phyloP scores from a whole-genome alignment of 306 rosid genomes.

The Hylodesmum podocarpum region DNA sequence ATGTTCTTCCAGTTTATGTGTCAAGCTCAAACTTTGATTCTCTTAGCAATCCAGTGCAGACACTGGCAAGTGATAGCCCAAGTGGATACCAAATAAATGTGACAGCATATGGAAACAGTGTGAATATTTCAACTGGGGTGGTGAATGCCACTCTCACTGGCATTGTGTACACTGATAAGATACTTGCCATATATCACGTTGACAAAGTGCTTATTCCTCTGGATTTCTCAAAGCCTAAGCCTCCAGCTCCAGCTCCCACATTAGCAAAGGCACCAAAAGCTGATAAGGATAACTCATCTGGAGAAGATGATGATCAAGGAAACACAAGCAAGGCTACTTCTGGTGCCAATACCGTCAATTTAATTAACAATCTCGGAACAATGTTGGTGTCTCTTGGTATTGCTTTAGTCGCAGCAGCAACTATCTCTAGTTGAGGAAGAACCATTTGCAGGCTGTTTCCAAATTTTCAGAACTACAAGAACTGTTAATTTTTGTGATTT shows the following conservation, averaged over 20 bases:
- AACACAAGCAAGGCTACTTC: slow-evolving; percentile 30
- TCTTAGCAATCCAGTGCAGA: slow-evolving; percentile 54
- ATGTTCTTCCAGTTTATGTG: slow-evolving; percentile 53
- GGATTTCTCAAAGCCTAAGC: slow-evolving; percentile 48
- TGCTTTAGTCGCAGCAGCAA: slow-evolving; percentile 13
- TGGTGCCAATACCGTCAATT: slow-evolving; percentile 17
- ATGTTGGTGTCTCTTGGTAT: slow-evolving; percentile 20
- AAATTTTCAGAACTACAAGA: background rate
- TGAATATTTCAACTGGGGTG: slow-evolving; percentile 58
- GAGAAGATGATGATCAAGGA: slow-evolving; percentile 28
- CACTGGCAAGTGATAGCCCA: slow-evolving; percentile 59
- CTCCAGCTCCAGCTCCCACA: slow-evolving; percentile 48
- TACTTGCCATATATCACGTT: slow-evolving; percentile 61
- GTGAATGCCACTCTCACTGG: slow-evolving; percentile 61
- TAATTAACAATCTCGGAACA: slow-evolving; percentile 13
- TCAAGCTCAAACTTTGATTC: slow-evolving; percentile 65
- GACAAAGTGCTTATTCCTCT: slow-evolving; percentile 60
- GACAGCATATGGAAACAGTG: slow-evolving; percentile 59
- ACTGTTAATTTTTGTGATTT: background rate
- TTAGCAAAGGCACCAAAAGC: slow-evolving; percentile 42
- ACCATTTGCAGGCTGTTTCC: background rate
- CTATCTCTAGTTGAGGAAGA: background rate
- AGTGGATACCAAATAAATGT: slow-evolving; percentile 53
- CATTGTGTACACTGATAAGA: slow-evolving; percentile 55
- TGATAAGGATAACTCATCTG: slow-evolving; percentile 37